Conservation (phyloP, 306 rosid genomes). For the Gleditsia sinensis region DNA sequence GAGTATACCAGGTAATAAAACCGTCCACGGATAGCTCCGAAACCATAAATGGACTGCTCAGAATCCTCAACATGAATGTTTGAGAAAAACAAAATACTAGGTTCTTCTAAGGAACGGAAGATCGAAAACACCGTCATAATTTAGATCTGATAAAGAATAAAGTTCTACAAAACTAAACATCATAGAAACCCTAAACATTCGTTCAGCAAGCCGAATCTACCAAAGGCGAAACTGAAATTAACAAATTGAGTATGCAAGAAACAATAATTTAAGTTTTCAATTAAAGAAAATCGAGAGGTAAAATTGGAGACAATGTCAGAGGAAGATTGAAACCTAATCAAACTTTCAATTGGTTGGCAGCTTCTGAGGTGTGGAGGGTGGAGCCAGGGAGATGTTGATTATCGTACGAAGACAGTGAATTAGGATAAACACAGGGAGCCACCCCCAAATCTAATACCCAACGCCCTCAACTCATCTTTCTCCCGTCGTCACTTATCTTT, state of each 20-base stretch:
- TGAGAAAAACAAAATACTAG: conserved; percentile 30
- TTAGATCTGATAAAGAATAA: conserved; percentile 9
- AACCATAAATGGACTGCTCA: background rate
- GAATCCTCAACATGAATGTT: background rate
- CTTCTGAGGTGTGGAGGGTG: no score
- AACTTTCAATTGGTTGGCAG: no score
- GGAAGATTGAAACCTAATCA: background rate
- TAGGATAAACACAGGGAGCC: no score
- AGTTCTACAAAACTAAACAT: background rate
- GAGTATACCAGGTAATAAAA: background rate
- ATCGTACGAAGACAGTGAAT: no score
- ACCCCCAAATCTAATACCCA: no score
- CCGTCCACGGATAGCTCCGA: background rate
- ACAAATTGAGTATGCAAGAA: background rate
- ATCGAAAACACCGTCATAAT: background rate
- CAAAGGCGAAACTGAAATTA: background rate
- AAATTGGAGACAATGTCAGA: background rate
- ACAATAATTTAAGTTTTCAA: background rate
- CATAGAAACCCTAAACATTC: background rate
- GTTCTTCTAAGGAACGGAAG: background rate
- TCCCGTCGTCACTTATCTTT: no score
- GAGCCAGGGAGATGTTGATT: no score
- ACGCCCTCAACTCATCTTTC: no score
- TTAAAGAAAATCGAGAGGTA: background rate
- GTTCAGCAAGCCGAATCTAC: background rate